A percentile compares a stretch with the other conserved stretches of the same genome.
Evolutionary conservation across 495 filamentous ascomycete species (phyloP).

Genomic region (Hypomontagnella submonticulosa): DNA sequence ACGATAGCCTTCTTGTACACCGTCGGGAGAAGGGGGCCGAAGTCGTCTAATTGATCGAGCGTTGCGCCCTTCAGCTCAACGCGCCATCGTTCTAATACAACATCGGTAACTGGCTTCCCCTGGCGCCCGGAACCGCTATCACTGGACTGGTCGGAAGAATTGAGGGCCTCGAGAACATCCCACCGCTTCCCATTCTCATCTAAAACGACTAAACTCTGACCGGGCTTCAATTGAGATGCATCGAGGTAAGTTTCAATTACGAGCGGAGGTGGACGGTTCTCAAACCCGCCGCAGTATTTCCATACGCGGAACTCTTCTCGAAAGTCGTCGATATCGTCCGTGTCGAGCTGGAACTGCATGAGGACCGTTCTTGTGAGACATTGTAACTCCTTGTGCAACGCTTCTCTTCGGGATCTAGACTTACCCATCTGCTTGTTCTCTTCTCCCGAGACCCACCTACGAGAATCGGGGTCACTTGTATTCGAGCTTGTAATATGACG

Average conservation of each 20-base stretch:
- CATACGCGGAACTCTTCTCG: constrained; percentile 81
- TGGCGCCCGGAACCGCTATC: constrained; percentile 58
- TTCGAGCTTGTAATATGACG: constrained; percentile 82
- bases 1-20: constrained; percentile 97
- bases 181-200: constrained; percentile 91
- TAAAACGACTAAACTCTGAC: constrained; percentile 84
- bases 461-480: constrained; percentile 71
- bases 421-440: constrained; percentile 93
- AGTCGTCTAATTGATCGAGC: constrained; percentile 67
- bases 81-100: constrained; percentile 91
- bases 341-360: constrained; percentile 87
- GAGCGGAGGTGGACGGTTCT: constrained; percentile 83
- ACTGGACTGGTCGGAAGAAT: constrained; percentile 68
- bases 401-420: constrained; percentile 48
- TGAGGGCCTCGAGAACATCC: constrained; percentile 88
- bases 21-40: constrained; percentile 78
- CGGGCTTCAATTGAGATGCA: constrained; percentile 79
- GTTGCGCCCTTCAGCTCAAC: constrained; percentile 74
- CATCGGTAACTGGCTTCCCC: constrained; percentile 65
- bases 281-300: constrained; percentile 78
- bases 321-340: constrained; percentile 90
- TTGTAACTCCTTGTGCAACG: constrained; percentile 7
- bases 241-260: constrained; percentile 93
- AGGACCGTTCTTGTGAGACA: constrained; percentile 33
- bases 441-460: constrained; percentile 63